phyloP scores from a whole-genome alignment of 2,329 filamentous ascomycete genomes.

The Bipolaris gigantea region DNA sequence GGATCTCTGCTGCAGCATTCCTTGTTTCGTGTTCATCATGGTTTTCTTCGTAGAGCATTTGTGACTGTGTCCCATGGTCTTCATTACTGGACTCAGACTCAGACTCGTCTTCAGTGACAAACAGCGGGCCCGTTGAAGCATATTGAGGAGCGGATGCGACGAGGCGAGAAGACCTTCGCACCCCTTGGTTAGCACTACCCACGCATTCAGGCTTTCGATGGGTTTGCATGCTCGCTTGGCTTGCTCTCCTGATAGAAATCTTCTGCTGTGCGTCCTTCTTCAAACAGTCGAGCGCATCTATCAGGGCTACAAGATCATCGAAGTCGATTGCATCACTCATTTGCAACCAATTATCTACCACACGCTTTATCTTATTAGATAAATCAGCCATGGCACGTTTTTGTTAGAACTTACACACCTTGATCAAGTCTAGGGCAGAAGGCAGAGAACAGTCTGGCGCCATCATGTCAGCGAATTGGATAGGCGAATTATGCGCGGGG shows the following conservation, averaged over 20 bases:
- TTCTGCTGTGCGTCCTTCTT: constrained; percentile 7
- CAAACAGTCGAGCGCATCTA: constrained; percentile 3
- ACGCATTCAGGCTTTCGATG: not conserved
- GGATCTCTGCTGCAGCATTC: no score
- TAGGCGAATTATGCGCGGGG: not conserved
- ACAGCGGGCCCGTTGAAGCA: constrained; percentile 1
- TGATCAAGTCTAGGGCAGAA: constrained; percentile 4
- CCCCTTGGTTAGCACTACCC: constrained; percentile 1
- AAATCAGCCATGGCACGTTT: not conserved
- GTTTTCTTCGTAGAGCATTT: no score
- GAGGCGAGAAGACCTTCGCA: constrained; percentile 1
- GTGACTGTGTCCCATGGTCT: not conserved
- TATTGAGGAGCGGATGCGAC: not conserved
- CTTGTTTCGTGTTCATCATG: no score
- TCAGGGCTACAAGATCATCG: constrained; percentile 1
- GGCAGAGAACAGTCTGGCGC: not conserved
- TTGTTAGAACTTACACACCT: not conserved
- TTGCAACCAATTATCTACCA: constrained; percentile 3
- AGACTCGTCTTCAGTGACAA: not conserved
- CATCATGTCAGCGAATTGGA: not conserved
- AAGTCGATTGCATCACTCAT: not conserved
- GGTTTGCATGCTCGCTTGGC: not conserved
- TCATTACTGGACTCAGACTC: constrained; percentile 1
- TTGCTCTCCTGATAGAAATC: not conserved
- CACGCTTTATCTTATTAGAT: not conserved